Evolutionary conservation across 1,139 yeast genomes (phyloP), one percentile per base, ranked within the genome.

Genomic region (Arxiozyma heterogenica): DNA sequence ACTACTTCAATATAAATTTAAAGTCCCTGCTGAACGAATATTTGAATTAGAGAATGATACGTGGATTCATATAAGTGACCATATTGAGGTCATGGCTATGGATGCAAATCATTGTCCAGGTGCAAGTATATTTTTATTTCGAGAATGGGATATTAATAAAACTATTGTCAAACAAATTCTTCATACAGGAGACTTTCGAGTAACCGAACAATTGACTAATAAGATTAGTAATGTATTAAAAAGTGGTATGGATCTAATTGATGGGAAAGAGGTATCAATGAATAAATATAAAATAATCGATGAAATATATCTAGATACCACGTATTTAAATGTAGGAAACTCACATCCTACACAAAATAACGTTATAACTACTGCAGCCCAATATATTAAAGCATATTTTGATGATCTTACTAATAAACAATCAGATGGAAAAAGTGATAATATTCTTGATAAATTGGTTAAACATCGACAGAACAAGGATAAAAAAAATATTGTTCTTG

Each of bases 81-180:
- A 79, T 0, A 68, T 88, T 1, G 75, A 75, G 49, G 90, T 88
- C 0, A 78, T 83, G 0, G 74, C 84, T 11, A 71, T 86, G 11
- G 88, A 87, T 58, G 98, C 98, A 0, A 91, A 93, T 61, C 98
- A 93, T 69, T 93, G 98, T 68, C 98, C 98, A 1, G 98, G 98
- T 1, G 88, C 97, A 0, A 89, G 82, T 0, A 79, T 93, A 0
- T 86, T 90, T 58, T 70, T 90, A 20, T 85, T 88, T 61, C 85
- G 84, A 63, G 79, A 84, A 17, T 12, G 18, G n/a, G 27, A 34
- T 8, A 18, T 15, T 20, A 54, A 53, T 34, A 18, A 44, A 38
- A 6, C 43, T 27, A 38, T 48, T 45, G 8, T 59, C 12, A 56
- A 54, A 43, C 60, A 59, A 43, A 74, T 80, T 1, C 69, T 93